Percentiles rank a stretch among this genome's conserved stretches.
Evolutionary conservation across 495 filamentous ascomycete species (phyloP).

Genomic region (Hyaloscypha bicolor): DNA sequence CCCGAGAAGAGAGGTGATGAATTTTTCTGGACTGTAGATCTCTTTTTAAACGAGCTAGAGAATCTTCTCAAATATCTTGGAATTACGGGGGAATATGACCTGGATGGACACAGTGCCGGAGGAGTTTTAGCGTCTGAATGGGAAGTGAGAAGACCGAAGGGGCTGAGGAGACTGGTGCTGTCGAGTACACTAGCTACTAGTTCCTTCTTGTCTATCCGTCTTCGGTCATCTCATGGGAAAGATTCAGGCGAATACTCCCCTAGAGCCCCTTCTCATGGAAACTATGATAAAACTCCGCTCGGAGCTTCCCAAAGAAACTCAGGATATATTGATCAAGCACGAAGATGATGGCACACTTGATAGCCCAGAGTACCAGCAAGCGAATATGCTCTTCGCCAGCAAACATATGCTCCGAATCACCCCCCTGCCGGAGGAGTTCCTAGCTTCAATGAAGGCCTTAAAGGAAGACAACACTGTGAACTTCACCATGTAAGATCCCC

Average conservation of each 20-base stretch:
- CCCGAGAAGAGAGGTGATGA: conserved; percentile 43
- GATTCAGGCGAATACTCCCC: too few relatives aligned
- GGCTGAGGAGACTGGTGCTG: conserved; percentile 44
- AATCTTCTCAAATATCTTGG: conserved; percentile 45
- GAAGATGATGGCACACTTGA: background rate
- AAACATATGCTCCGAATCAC: background rate
- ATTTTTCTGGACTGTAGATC: conserved; percentile 47
- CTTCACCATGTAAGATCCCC: background rate
- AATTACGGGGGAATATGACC: conserved; percentile 39
- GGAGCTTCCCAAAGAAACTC: background rate
- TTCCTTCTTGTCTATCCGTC: background rate
- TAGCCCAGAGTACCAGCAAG: background rate
- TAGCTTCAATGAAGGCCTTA: background rate
- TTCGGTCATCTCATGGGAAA: too few relatives aligned
- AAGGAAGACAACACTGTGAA: background rate
- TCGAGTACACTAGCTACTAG: conserved; percentile 27
- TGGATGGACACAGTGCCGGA: conserved; percentile 52
- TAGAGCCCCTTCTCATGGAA: too few relatives aligned
- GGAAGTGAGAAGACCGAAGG: conserved; percentile 37
- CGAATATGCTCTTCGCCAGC: background rate
- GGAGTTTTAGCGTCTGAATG: conserved; percentile 47
- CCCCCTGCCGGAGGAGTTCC: background rate
- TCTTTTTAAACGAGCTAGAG: conserved; percentile 51
- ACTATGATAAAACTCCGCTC: background rate
- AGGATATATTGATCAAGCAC: background rate